Evolutionary conservation across 805 yeast species (phyloP), one percentile per base, ranked within the genome.

Genomic region (Barnettozyma californica): DNA sequence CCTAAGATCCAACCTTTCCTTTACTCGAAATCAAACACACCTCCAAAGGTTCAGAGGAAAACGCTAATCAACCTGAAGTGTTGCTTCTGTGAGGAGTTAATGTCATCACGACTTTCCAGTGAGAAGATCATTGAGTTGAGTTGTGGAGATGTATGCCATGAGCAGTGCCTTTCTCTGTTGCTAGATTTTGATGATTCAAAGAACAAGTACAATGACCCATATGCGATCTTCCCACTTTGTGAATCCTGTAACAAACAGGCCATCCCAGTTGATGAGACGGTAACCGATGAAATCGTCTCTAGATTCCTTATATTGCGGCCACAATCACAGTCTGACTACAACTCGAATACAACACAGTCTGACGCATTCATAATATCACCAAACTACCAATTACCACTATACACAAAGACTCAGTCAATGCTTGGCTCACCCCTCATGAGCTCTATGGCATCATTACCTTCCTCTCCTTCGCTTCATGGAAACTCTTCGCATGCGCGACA

Each of bases 71-170:
- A 55, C 40, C 27, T 43, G 3, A 42, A 47, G 20, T 75, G 80
- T 51, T 72, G 73, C 46, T 68, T 75, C 20, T 75, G 80, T 54
- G 68, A 68, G 1, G 80, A 75, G 46, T 55, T 62, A 1, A 55
- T 74, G 2, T 60, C 68, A 14, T 62, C 70, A 11, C 71, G 66
- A 35, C 57, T 75, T 14, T 57, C 55, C 2, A 49, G 52, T 18
- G 80, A 75, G 55, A 61, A 57, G 40, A 53, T 71, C 13, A 59
- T 75, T 25, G 66, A 66, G 36, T 57, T 75, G 27, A 58, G 54
- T 10, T 75, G 80, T 59, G 77, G 76, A 8, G 75, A 75, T 50
- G 61, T 64, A 20, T 64, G 74, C 35, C 80, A 75, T 52, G 74
- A 71, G 38, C 74, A 75, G 46, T 75, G 80, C 51, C 64, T 74